Percentiles rank a stretch among this genome's conserved stretches.
phyloP scores from a whole-genome alignment of 768 basidiomycete genomes.

The Hydnomerulius pinastri region DNA sequence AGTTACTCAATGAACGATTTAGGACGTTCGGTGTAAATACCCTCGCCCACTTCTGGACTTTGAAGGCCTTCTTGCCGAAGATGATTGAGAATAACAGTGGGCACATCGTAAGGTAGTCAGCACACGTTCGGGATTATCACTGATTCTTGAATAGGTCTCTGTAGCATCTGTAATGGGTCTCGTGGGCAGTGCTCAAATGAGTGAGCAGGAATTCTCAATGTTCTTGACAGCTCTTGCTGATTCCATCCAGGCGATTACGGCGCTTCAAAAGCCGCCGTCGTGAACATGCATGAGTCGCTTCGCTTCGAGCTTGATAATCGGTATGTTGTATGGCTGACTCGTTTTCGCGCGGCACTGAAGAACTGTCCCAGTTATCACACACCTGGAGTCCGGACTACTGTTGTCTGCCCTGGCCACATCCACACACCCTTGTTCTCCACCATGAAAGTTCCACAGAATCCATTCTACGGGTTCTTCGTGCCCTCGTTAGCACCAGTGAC shows the following conservation, averaged over 20 bases:
- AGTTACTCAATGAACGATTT: not conserved
- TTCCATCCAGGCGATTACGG: constrained; percentile 74
- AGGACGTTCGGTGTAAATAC: constrained; percentile 93
- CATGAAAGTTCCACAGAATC: constrained; percentile 47
- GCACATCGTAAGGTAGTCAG: constrained; percentile 68
- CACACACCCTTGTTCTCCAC: constrained; percentile 77
- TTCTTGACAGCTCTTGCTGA: constrained; percentile 8
- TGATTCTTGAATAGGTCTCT: constrained; percentile 56
- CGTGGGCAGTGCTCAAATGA: constrained; percentile 72
- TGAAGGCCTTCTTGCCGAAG: constrained; percentile 90
- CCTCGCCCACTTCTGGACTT: constrained; percentile 85
- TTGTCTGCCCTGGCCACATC: constrained; percentile 81
- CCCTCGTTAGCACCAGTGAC: constrained; percentile 73
- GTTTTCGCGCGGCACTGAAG: not conserved
- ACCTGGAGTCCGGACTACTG: constrained; percentile 82
- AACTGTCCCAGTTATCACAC: constrained; percentile 56
- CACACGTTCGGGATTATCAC: constrained; percentile 1
- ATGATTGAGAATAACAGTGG: constrained; percentile 79
- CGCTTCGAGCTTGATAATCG: constrained; percentile 84
- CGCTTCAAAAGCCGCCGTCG: constrained; percentile 90
- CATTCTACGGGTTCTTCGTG: constrained; percentile 69
- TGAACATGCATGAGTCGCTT: constrained; percentile 80
- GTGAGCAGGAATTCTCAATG: constrained; percentile 41
- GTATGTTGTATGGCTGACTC: constrained; percentile 37
- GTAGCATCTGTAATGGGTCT: constrained; percentile 76